Evolutionary conservation across 2,329 filamentous ascomycete genomes (phyloP), one percentile per base, ranked within the genome.

Genomic region (Trichoderma guizhouense): DNA sequence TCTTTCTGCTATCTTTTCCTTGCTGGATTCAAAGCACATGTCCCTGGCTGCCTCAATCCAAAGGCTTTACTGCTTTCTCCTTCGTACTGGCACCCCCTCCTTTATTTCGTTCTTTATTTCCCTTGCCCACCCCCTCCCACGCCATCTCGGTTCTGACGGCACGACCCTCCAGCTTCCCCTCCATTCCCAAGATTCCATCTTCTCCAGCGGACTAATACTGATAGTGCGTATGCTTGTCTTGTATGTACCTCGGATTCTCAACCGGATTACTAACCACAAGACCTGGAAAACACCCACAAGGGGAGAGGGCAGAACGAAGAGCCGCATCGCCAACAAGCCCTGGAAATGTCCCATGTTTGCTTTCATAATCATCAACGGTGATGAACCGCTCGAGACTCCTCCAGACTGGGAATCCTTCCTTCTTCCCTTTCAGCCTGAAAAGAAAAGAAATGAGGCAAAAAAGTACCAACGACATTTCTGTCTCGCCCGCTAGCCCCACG

Each of bases 131-230:
- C n/a, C 70, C 63, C 36, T 63, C 24, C 71, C 71, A 64, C 65
- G 58, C 66, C 71, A 24, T 63, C 55, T 69, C 71, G 71, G 71
- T 65, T 72, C 65, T 69, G 66, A 72, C 71, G 71, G 71, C 71
- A 72, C 71, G 71, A 58, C 30, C 30, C 57, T 67, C 64, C 64
- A 51, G 53, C 53, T 58, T 67, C 39, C 53, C 51, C 61, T 63
- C 62, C 53, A 24, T 71, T 64, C 53, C 34, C 43, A 51, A 28
- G 34, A 57, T 63, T 71, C 39, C 55, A 47, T 69, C 66, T 36
- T 53, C n/a, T 53, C 47, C 21, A 53, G 47, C 11, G 47, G 47
- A 24, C 47, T 53, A 53, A 53, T 14, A 53, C 6, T 24, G 47
- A 11, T 53, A 53, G 47, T 53, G 47, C n/a, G 21, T 21, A 18